These are phyloP conservation scores for Candida schatavii DNA, from an alignment of 805 yeast genomes.

Conservation along the genomic window DNA sequence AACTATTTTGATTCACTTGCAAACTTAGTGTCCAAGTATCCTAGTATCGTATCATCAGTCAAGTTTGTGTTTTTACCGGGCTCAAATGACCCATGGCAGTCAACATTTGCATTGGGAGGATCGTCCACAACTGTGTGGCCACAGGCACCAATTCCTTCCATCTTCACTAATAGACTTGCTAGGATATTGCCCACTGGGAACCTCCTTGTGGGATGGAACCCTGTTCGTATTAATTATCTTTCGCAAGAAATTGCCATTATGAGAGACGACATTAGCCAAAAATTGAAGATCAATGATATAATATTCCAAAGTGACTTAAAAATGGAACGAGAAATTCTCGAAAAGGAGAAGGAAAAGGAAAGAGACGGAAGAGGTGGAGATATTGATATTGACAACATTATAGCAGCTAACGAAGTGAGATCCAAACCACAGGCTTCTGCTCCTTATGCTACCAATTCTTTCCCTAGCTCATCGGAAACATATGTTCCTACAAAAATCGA, in stretches of 20 bases:
- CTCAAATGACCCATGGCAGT: conserved; percentile 89
- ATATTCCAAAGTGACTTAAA: conserved; percentile 43
- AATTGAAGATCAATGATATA: conserved; percentile 70
- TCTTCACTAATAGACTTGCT: conserved; percentile 67
- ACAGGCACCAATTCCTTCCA: conserved; percentile 62
- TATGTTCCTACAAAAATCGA: conserved; percentile 43
- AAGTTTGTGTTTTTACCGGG: conserved; percentile 83
- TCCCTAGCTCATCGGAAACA: conserved; percentile 9
- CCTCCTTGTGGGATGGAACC: conserved; percentile 58
- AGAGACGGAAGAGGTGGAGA: conserved; percentile 19
- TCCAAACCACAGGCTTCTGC: background rate
- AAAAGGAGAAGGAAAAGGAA: conserved; percentile 18
- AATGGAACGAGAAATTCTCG: conserved; percentile 24
- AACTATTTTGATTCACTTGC: conserved; percentile 74
- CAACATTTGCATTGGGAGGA: conserved; percentile 60
- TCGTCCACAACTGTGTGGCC: conserved; percentile 48
- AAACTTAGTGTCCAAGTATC: conserved; percentile 55
- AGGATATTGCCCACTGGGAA: conserved; percentile 38
- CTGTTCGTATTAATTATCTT: conserved; percentile 71
- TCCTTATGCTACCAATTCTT: no score
- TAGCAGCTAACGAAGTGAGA: conserved; percentile 2
- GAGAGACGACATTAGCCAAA: conserved; percentile 69
- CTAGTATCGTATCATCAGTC: conserved; percentile 48
- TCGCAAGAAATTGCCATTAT: conserved; percentile 78
- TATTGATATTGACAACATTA: conserved; percentile 14